Percentiles rank a stretch among this genome's conserved stretches.
Conservation (phyloP, 2,329 filamentous ascomycete species). For the Dactylellina drechsleri region DNA sequence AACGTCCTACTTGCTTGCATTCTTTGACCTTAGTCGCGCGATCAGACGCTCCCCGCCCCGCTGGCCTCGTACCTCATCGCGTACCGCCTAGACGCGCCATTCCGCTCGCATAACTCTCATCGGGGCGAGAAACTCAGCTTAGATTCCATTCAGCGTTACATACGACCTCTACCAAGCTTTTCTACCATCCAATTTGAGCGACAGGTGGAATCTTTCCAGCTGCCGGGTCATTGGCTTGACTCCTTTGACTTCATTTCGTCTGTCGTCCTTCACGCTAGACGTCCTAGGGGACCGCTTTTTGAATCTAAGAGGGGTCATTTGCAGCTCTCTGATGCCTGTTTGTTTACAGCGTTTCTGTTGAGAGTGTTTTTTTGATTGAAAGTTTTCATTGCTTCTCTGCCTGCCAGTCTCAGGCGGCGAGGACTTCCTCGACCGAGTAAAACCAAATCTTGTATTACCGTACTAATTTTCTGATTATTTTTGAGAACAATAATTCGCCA, state of each 20-base stretch:
- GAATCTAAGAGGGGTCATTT: constrained; percentile 32
- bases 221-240: constrained; percentile 7
- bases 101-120: constrained; percentile 1
- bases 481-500: constrained; percentile 61
- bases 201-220: not conserved
- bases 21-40: constrained; percentile 40
- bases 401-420: constrained; percentile 48
- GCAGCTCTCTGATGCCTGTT: constrained; percentile 50
- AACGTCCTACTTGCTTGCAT: not conserved
- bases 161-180: not conserved
- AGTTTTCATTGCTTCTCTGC: constrained; percentile 21
- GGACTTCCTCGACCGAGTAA: constrained; percentile 34
- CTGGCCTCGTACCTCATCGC: constrained; percentile 15
- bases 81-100: constrained; percentile 35
- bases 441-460: constrained; percentile 59
- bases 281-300: not conserved
- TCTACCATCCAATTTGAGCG: not conserved
- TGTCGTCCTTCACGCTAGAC: not conserved
- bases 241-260: not conserved
- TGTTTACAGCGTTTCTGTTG: constrained; percentile 52
- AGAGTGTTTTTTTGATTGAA: constrained; percentile 13
- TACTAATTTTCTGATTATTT: constrained; percentile 45
- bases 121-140: not conserved
- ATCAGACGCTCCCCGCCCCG: constrained; percentile 28
- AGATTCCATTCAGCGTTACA: not conserved